A percentile compares a stretch with the other conserved stretches of the same genome.
Evolutionary conservation across 2,329 filamentous ascomycete species (phyloP).

Genomic region (Monilinia fructigena): DNA sequence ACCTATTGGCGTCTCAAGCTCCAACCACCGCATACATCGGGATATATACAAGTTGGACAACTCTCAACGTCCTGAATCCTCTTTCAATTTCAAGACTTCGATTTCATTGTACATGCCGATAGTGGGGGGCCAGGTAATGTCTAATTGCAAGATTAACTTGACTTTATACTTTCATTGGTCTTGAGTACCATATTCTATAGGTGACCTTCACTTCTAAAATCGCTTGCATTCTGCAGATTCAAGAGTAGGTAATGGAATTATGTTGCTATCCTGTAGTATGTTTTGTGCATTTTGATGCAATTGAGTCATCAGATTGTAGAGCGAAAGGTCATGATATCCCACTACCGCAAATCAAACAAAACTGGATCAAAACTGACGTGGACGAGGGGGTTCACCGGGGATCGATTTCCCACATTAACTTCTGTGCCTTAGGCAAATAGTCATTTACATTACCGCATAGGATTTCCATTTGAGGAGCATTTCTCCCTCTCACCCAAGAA

Average conservation of each 20-base stretch:
- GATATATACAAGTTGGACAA: neutral
- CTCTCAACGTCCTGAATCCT: too few species aligned
- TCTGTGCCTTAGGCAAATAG: neutral
- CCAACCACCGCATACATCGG: neutral
- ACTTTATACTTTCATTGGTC: neutral
- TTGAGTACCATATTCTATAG: neutral
- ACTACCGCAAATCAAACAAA: neutral
- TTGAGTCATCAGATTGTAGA: neutral
- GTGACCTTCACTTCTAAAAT: neutral
- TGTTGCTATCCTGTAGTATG: neutral
- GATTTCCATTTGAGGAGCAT: slow-evolving; percentile 21
- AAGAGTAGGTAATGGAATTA: neutral
- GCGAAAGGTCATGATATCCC: too few species aligned
- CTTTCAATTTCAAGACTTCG: too few species aligned
- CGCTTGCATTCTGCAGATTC: neutral
- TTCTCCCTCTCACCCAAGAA: slow-evolving; percentile 14
- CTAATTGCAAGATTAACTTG: neutral
- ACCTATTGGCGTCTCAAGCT: neutral
- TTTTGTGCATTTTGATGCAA: neutral
- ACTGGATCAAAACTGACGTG: neutral
- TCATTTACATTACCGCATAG: neutral
- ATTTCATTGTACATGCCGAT: neutral
- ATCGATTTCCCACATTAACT: neutral
- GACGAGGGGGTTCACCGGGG: neutral
- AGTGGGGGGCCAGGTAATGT: neutral